Evolutionary conservation across 2,329 filamentous ascomycete genomes (phyloP).

Genomic region (Leptographium lundbergii): DNA sequence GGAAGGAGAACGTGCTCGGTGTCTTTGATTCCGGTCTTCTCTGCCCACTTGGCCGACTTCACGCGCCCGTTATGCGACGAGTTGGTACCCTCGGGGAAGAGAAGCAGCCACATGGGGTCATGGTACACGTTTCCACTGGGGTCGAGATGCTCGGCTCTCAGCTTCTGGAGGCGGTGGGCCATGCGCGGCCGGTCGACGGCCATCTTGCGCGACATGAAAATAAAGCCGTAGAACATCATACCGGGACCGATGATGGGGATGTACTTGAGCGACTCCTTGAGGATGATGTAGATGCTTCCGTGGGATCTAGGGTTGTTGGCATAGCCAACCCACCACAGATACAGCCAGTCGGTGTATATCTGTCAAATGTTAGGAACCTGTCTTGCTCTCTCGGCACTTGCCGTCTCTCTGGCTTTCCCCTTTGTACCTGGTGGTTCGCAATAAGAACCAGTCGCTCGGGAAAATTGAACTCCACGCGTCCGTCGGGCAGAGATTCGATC

Average conservation of each 20-base stretch:
- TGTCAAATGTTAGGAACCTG: constrained; percentile 17
- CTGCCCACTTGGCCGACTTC: constrained; percentile 63
- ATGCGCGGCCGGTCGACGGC: constrained; percentile 64
- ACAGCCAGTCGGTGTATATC: constrained; percentile 86
- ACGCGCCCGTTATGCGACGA: constrained; percentile 55
- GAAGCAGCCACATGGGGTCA: constrained; percentile 80
- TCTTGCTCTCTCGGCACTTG: not conserved
- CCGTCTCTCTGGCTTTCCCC: not conserved
- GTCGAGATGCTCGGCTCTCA: constrained; percentile 45
- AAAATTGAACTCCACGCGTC: constrained; percentile 65
- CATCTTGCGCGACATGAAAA: constrained; percentile 88
- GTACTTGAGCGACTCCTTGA: constrained; percentile 75
- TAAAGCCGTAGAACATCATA: constrained; percentile 80
- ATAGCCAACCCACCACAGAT: constrained; percentile 90
- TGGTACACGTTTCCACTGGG: constrained; percentile 42
- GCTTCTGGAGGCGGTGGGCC: constrained; percentile 57
- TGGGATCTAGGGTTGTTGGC: constrained; percentile 63
- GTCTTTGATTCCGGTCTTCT: constrained; percentile 61
- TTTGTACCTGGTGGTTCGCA: constrained; percentile 65
- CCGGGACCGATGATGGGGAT: constrained; percentile 70
- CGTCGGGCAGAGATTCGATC: constrained; percentile 55
- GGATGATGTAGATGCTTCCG: constrained; percentile 78
- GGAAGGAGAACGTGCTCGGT: constrained; percentile 64
- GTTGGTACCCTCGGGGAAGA: constrained; percentile 85
- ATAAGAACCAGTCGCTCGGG: constrained; percentile 72